Conservation (phyloP, 352 stramenopile genomes). For the Phytophthora pistaciae region DNA sequence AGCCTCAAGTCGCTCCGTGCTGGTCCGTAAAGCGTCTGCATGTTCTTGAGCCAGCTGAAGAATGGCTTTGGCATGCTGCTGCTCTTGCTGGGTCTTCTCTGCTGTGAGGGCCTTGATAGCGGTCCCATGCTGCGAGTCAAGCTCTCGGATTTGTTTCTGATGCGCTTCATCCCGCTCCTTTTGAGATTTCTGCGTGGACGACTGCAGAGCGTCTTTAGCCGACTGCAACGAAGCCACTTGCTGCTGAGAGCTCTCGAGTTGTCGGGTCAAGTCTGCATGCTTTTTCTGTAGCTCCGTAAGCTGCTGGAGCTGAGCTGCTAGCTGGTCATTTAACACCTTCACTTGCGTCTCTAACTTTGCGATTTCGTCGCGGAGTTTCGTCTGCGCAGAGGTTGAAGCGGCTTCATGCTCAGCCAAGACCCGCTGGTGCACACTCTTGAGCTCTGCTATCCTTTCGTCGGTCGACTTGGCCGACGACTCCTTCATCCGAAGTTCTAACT, state of each 20-base stretch:
- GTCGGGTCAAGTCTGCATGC: conserved; percentile 12
- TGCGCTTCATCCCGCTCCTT: conserved; percentile 56
- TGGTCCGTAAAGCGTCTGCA: conserved; percentile 19
- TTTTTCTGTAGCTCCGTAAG: conserved; percentile 32
- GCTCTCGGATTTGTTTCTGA: conserved; percentile 47
- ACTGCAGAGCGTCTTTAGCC: conserved; percentile 43
- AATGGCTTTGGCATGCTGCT: conserved; percentile 22
- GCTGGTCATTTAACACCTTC: conserved; percentile 31
- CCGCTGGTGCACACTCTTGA: conserved; percentile 32
- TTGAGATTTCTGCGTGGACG: conserved; percentile 36
- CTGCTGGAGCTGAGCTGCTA: conserved; percentile 17
- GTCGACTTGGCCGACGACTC: conserved; percentile 26
- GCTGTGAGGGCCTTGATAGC: conserved; percentile 14
- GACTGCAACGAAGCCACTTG: conserved; percentile 35
- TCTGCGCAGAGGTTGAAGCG: conserved; percentile 23
- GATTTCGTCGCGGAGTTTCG: conserved; percentile 23
- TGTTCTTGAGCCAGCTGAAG: conserved; percentile 31
- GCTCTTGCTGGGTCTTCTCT: conserved; percentile 35
- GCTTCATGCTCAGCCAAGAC: conserved; percentile 28
- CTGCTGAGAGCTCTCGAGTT: conserved; percentile 36
- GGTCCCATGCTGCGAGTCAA: conserved; percentile 39
- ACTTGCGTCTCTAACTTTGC: conserved; percentile 21
- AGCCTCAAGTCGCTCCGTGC: conserved; percentile 21
- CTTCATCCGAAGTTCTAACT: conserved; percentile 18
- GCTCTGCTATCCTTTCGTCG: conserved; percentile 36